Conservation (phyloP, 2,329 filamentous ascomycete genomes). For the Monosporascus sp. region DNA sequence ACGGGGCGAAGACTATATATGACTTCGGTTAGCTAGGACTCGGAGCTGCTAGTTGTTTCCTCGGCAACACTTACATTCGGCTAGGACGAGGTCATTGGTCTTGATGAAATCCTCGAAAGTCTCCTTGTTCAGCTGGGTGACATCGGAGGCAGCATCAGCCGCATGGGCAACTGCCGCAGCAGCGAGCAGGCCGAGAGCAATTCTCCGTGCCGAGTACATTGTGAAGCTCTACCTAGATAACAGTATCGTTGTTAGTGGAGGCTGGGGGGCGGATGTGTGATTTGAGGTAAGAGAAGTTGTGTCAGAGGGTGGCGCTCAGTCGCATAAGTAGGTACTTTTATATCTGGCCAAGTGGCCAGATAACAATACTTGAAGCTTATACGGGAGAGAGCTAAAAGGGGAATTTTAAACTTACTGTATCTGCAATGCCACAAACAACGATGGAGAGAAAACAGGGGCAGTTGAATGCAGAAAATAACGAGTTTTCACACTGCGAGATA, state of each 20-base stretch:
- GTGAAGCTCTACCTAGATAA: slow-evolving; percentile 6
- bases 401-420: neutral
- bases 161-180: slow-evolving; percentile 53
- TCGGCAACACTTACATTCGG: slow-evolving; percentile 67
- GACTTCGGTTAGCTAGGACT: neutral
- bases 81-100: slow-evolving; percentile 81
- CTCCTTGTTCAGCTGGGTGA: slow-evolving; percentile 77
- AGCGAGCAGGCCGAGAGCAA: slow-evolving; percentile 49
- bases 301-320: neutral
- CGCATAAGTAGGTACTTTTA: neutral
- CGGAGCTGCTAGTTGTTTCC: neutral
- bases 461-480: neutral
- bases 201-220: slow-evolving; percentile 24
- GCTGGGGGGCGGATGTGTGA: neutral
- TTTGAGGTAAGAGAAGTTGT: neutral
- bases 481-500: neutral
- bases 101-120: slow-evolving; percentile 84
- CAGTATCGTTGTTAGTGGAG: neutral
- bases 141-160: slow-evolving; percentile 67
- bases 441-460: neutral
- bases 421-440: neutral
- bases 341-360: neutral
- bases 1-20: slow-evolving; percentile 80
- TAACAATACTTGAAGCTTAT: neutral
- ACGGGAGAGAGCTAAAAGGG: neutral